Evolutionary conservation across 2,329 filamentous ascomycete species (phyloP).

Genomic region (Cercospora citrullina): DNA sequence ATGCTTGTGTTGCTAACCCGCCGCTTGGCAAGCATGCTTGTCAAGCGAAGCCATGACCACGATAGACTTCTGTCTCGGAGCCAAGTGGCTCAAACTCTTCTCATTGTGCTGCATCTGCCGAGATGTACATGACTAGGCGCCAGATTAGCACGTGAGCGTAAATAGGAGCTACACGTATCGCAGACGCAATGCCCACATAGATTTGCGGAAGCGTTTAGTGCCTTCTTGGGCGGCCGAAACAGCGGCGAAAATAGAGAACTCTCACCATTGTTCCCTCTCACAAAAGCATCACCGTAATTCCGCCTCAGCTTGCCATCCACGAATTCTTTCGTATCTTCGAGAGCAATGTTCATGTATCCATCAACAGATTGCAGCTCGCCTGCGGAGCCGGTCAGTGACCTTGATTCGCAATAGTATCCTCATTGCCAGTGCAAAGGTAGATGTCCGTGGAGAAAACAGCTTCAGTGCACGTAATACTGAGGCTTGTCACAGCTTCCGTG

Average conservation of each 20-base stretch:
- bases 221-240: not conserved
- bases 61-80: not conserved
- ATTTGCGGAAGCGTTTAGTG: not conserved
- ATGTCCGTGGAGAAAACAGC: no score
- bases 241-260: not conserved
- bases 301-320: slow-evolving; percentile 80
- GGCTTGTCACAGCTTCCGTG: not conserved
- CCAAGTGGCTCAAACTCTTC: not conserved
- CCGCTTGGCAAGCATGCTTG: not conserved
- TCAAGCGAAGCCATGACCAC: not conserved
- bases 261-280: slow-evolving; percentile 90
- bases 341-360: slow-evolving; percentile 99
- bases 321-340: slow-evolving; percentile 92
- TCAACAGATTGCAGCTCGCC: slow-evolving; percentile 96
- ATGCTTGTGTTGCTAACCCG: not conserved
- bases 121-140: slow-evolving; percentile 66
- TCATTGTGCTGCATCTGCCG: slow-evolving; percentile 51
- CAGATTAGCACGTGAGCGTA: slow-evolving; percentile 16
- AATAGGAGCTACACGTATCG: not conserved
- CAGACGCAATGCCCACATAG: not conserved
- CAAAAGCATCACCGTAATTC: slow-evolving; percentile 90
- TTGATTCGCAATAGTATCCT: no score
- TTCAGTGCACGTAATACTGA: not conserved
- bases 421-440: no score
- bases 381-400: slow-evolving; percentile 42